phyloP scores from a whole-genome alignment of 2,329 filamentous ascomycete species.

The Chaetomium strumarium region DNA sequence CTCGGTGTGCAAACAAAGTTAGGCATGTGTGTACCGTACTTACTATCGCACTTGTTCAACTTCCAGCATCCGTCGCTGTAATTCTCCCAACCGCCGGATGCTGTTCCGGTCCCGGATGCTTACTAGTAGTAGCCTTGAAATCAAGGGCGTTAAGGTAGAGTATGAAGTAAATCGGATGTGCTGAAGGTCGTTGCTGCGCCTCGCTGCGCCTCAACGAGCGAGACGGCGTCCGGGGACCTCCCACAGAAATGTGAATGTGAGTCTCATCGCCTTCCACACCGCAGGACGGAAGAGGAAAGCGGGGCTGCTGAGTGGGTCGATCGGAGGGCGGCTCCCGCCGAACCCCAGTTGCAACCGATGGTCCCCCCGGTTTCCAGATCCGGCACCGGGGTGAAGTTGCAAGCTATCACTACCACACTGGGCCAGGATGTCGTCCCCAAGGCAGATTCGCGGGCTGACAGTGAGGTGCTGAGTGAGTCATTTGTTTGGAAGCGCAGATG shows the following conservation, averaged over 20 bases:
- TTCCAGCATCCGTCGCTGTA: no score
- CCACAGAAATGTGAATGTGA: no score
- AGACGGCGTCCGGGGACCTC: not conserved
- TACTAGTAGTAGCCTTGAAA: no score
- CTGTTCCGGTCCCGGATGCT: no score
- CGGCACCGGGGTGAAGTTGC: conserved; percentile 6
- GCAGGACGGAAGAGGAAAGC: no score
- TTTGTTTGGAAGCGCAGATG: not conserved
- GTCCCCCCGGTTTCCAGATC: conserved; percentile 5
- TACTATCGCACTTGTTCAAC: no score
- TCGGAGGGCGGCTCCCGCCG: not conserved
- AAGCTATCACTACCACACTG: no score
- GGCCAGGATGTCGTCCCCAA: not conserved
- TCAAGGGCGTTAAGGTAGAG: no score
- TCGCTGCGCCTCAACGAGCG: not conserved
- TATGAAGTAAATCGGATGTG: no score
- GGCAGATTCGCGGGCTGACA: conserved; percentile 4
- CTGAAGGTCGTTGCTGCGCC: not conserved
- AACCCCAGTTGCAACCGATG: not conserved
- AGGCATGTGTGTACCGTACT: no score
- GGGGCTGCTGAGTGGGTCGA: not conserved
- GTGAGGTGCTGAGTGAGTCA: not conserved
- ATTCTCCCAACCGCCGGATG: no score
- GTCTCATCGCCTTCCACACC: no score
- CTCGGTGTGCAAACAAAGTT: conserved; percentile 1